These are phyloP conservation scores for Tilletiopsis washingtonensis DNA, from an alignment of 1,284 basidiomycete genomes.

Conservation along the genomic window DNA sequence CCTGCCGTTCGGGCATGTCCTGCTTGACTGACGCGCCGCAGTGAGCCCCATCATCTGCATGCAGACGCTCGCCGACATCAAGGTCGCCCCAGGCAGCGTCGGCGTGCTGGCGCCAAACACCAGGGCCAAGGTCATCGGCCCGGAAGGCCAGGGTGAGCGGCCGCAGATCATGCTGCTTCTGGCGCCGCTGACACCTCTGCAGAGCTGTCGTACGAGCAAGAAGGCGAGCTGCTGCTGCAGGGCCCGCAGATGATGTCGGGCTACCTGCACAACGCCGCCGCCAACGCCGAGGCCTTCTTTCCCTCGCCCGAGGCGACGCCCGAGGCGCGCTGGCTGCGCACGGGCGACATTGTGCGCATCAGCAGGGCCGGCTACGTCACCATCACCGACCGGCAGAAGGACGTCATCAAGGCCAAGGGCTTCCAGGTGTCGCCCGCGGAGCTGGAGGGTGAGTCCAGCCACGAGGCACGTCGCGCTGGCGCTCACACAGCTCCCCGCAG, in stretches of 20 bases:
- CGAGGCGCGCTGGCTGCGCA: constrained; percentile 25
- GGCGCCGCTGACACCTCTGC: background rate
- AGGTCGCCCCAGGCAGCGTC: constrained; percentile 22
- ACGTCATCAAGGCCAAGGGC: constrained; percentile 45
- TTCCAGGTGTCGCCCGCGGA: constrained; percentile 45
- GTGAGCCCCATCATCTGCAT: constrained; percentile 40
- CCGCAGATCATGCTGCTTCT: too few relatives aligned
- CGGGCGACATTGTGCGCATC: constrained; percentile 41
- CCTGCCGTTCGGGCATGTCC: background rate
- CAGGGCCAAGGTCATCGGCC: constrained; percentile 29
- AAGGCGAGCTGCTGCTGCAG: constrained; percentile 38
- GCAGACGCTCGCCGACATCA: constrained; percentile 32
- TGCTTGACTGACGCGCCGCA: background rate
- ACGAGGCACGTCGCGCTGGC: background rate
- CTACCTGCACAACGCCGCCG: constrained; percentile 41
- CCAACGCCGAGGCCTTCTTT: constrained; percentile 28
- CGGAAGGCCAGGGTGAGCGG: constrained; percentile 4
- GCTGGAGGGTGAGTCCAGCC: constrained; percentile 20
- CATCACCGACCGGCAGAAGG: constrained; percentile 42
- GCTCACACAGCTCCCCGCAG: background rate
- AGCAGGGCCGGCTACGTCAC: constrained; percentile 33
- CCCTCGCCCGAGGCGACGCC: background rate
- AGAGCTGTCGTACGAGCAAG: constrained; percentile 26
- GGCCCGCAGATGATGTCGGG: constrained; percentile 46
- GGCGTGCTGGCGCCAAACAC: constrained; percentile 38